Conservation (phyloP, 257 asterid genomes). For the Agastache rugosa region DNA sequence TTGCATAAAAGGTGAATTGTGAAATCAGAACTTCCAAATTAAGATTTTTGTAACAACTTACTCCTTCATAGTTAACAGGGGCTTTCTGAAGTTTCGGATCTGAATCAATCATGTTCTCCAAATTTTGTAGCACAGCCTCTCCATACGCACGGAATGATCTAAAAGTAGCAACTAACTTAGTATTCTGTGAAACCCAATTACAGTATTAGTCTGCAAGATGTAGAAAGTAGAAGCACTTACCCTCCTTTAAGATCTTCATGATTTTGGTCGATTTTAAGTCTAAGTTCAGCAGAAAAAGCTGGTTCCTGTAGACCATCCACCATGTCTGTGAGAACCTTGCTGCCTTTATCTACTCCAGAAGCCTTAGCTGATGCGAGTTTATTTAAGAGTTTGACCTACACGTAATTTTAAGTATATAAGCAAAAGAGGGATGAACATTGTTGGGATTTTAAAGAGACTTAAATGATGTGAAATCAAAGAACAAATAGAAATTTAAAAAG, state of each 20-base stretch:
- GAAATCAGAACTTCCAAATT: slow-evolving; percentile 18
- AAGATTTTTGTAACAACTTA: slow-evolving; percentile 44
- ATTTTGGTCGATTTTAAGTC: slow-evolving; percentile 86
- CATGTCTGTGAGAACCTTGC: slow-evolving; percentile 93
- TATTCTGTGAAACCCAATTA: slow-evolving; percentile 10
- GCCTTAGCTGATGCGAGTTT: slow-evolving; percentile 97
- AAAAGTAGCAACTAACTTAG: slow-evolving; percentile 36
- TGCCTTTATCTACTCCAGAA: slow-evolving; percentile 79
- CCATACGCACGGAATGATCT: slow-evolving; percentile 97
- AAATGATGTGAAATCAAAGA: slow-evolving; percentile 10
- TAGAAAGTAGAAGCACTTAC: slow-evolving; percentile 47
- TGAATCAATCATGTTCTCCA: slow-evolving; percentile 55
- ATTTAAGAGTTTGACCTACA: slow-evolving; percentile 89
- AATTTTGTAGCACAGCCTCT: slow-evolving; percentile 79
- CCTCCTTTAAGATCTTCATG: slow-evolving; percentile 91
- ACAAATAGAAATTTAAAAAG: slow-evolving; percentile 3
- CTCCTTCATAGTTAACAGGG: slow-evolving; percentile 97
- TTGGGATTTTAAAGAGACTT: slow-evolving; percentile 4
- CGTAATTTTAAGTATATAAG: slow-evolving; percentile 23
- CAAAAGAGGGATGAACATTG: slow-evolving; percentile 3
- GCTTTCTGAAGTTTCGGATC: slow-evolving; percentile 83
- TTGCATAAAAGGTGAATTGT: neutral
- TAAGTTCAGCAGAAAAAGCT: slow-evolving; percentile 74
- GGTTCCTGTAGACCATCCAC: slow-evolving; percentile 94
- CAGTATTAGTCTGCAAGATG: slow-evolving; percentile 18